Percentiles rank a stretch among this genome's conserved stretches.
Conservation (phyloP, 257 asterid genomes). For the Nemophila menziesii region DNA sequence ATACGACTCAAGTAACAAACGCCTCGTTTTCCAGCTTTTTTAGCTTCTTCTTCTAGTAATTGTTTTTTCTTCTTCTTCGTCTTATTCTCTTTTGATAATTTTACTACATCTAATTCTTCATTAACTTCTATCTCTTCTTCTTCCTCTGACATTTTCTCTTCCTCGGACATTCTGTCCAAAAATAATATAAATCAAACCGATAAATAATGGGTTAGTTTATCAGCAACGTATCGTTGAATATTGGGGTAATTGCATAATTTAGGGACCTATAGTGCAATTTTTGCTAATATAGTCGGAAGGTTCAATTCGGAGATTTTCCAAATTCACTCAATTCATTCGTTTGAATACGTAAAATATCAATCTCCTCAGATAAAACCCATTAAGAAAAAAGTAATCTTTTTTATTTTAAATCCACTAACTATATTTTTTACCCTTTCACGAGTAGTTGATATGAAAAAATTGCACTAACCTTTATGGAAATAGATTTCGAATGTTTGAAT, state of each 20-base stretch:
- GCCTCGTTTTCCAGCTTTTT: constrained; percentile 49
- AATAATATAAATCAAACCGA: neutral
- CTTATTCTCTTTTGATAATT: constrained; percentile 18
- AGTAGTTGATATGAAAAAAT: too few relatives aligned
- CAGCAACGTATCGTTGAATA: neutral
- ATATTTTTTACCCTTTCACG: too few relatives aligned
- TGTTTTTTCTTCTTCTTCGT: constrained; percentile 38
- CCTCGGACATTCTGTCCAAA: constrained; percentile 30
- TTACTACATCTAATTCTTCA: constrained; percentile 16
- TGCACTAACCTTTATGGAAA: too few relatives aligned
- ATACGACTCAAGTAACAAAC: constrained; percentile 78
- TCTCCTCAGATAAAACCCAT: too few relatives aligned
- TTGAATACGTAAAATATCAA: too few relatives aligned
- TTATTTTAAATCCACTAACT: too few relatives aligned
- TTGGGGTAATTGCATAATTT: too few relatives aligned
- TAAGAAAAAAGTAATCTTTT: too few relatives aligned
- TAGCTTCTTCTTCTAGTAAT: constrained; percentile 32
- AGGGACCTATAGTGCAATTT: too few relatives aligned
- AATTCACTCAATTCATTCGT: too few relatives aligned
- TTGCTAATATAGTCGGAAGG: neutral
- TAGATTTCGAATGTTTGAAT: too few relatives aligned
- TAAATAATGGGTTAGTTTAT: neutral
- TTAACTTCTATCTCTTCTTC: constrained; percentile 17
- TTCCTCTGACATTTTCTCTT: constrained; percentile 49
- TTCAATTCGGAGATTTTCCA: too few relatives aligned